Conservation (phyloP, 306 rosid genomes). For the Castanea sativa region DNA sequence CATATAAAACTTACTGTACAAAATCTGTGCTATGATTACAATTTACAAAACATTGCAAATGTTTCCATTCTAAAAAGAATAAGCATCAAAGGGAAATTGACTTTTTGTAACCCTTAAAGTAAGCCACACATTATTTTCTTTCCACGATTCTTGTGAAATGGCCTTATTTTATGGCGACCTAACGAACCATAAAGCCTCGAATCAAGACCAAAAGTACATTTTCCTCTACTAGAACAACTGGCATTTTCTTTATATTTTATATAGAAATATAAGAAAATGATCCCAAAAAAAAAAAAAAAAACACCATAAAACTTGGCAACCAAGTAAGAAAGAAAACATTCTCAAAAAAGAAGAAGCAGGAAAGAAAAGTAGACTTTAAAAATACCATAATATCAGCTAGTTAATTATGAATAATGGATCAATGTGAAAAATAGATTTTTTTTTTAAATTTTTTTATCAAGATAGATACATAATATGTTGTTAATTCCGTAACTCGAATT, state of each 20-base stretch:
- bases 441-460: no score
- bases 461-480: no score
- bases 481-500: no score
- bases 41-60: no score
- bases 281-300: not conserved
- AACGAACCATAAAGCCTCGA: conserved; percentile 1
- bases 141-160: not conserved
- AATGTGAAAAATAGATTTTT: no score
- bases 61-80: not conserved
- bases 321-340: conserved; percentile 9
- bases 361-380: no score
- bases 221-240: not conserved
- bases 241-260: not conserved
- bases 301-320: not conserved
- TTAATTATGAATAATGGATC: no score
- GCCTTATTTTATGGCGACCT: conserved; percentile 10
- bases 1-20: no score
- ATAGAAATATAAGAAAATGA: not conserved
- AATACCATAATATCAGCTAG: no score
- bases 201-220: conserved; percentile 14
- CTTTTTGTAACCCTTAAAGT: not conserved
- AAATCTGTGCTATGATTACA: no score
- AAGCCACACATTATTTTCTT: not conserved
- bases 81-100: not conserved
- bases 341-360: no score